phyloP scores from a whole-genome alignment of 1,139 yeast species.

The Yamadazyma conglobata region DNA sequence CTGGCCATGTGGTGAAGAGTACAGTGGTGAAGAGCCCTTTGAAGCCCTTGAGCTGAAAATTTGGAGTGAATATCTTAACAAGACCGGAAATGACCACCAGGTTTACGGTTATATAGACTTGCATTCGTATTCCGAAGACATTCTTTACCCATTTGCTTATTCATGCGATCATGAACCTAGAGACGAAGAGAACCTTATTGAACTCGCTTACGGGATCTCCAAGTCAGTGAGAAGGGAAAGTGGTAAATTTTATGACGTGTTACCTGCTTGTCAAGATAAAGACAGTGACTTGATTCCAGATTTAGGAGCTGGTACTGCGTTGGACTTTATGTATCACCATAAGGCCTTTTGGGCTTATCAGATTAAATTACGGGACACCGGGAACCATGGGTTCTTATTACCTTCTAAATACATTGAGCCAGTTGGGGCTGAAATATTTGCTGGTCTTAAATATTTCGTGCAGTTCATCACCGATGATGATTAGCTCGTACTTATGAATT shows the following conservation, averaged over 20 bases:
- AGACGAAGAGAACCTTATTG: constrained; percentile 76
- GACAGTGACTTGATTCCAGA: constrained; percentile 69
- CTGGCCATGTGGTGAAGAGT: constrained; percentile 79
- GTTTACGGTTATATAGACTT: constrained; percentile 77
- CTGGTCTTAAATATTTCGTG: constrained; percentile 68
- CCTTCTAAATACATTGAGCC: constrained; percentile 71
- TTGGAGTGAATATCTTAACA: constrained; percentile 62
- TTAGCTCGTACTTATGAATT: constrained; percentile 4
- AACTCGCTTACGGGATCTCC: constrained; percentile 75
- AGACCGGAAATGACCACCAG: constrained; percentile 54
- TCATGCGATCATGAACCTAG: constrained; percentile 71
- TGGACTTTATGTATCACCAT: constrained; percentile 82
- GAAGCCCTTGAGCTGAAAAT: constrained; percentile 72
- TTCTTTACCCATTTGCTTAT: constrained; percentile 78
- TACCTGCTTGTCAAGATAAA: constrained; percentile 77
- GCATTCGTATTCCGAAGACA: constrained; percentile 82
- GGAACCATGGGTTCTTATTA: constrained; percentile 76
- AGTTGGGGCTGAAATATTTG: constrained; percentile 71
- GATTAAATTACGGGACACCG: constrained; percentile 76
- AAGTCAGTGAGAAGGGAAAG: constrained; percentile 63
- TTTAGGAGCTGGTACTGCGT: constrained; percentile 74
- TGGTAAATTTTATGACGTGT: constrained; percentile 63
- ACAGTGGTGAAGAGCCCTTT: constrained; percentile 71
- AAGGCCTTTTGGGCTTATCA: constrained; percentile 85
- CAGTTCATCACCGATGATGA: constrained; percentile 52